Conservation (phyloP, 2,329 filamentous ascomycete genomes). For the Trichophyton schoenleinii region DNA sequence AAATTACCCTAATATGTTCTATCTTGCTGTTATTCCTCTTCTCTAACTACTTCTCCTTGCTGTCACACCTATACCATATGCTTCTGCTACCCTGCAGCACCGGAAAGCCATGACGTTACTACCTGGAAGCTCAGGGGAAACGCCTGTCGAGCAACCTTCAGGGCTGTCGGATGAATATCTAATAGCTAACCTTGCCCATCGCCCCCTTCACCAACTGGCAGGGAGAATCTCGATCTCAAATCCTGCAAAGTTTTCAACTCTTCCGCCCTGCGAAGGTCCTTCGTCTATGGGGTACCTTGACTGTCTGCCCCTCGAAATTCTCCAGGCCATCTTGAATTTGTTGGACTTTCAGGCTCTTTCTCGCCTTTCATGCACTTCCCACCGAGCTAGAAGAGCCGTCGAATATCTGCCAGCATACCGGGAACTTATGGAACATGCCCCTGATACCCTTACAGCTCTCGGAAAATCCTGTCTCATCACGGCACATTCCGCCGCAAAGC, state of each 20-base stretch:
- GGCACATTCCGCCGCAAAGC: constrained; percentile 14
- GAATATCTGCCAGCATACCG: constrained; percentile 27
- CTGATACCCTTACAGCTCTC: constrained; percentile 18
- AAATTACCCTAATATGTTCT: too few species aligned
- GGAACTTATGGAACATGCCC: constrained; percentile 33
- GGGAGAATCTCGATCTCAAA: background rate
- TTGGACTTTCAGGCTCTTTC: constrained; percentile 17
- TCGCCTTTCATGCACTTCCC: constrained; percentile 19
- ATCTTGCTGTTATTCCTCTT: too few species aligned
- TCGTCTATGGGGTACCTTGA: background rate
- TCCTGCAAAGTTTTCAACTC: background rate
- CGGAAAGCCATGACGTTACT: background rate
- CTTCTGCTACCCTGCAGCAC: too few species aligned
- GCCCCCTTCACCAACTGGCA: background rate
- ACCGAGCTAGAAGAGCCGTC: constrained; percentile 18
- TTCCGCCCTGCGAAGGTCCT: background rate
- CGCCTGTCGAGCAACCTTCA: background rate
- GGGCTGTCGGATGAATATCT: background rate
- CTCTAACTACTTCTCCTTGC: too few species aligned
- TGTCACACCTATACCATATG: too few species aligned
- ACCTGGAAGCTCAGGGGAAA: background rate
- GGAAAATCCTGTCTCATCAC: constrained; percentile 16
- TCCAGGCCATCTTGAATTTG: constrained; percentile 19
- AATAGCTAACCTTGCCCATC: background rate
- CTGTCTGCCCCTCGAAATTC: constrained; percentile 14